Base-by-base conservation (phyloP, 129 eudicot species). In the Heracleum sosnowskyi region DNA sequence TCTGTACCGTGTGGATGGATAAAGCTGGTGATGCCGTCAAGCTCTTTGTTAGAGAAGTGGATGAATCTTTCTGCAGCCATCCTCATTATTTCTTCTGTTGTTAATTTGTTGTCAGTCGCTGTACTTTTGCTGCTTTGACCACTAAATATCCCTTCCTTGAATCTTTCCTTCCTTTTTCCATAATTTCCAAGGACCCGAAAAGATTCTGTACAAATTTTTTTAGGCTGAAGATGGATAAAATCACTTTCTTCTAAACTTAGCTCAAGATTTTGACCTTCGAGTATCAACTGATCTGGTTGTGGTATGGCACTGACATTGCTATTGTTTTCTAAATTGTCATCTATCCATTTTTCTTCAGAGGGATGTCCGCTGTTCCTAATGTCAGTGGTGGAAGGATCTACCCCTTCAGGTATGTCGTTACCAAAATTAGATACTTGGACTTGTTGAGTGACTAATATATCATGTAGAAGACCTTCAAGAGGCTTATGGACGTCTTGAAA, bases 21-120 rank as follows among this genome's bases (percentile, higher is more conserved):
- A 49, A 86, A 79, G 82, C 64, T 85, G 5, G 89, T 78, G 75
- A 83, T 82, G 28, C 85, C 90, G 40, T 87, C 79, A 11, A 75
- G 41, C 36, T 29, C 78, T 55, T 83, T 82, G 35, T 86, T 77
- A 11, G 93, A 89, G 77, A 85, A 91, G 26, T 79, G 86, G 70
- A 91, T 89, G 81, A 80, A 91, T 66, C 88, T 86, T 51, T 89
- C 93, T 55, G 89, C 97, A 12, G 92, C 93, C 55, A 87, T 28
- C 79, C 86, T 82, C 62, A 89, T 46, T 15, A 91, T 88, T 28
- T 91, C 90, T 53, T 76, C 90, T n/a, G 86, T 83, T 13, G 90
- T 84, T 33, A 86, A 70, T 29, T 66, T 87, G 44, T 28, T 45
- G 51, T 33, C 17, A 49, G 71, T 15, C n/a, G 3, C 6, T 34